phyloP scores from a whole-genome alignment of 2,329 filamentous ascomycete genomes.

The Drechslerella dactyloides region DNA sequence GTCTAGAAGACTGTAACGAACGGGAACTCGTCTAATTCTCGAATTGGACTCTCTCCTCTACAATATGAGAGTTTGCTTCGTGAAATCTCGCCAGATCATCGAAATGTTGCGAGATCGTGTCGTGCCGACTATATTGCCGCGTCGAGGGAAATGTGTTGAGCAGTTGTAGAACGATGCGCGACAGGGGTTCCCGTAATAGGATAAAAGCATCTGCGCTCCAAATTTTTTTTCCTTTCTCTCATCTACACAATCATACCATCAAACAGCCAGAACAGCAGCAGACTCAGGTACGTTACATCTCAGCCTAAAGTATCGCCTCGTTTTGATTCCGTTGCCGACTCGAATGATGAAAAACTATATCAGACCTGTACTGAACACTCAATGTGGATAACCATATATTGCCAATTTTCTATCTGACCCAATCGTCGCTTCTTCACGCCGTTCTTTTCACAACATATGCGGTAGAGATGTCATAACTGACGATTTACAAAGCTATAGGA shows the following conservation, averaged over 20 bases:
- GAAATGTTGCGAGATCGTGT: too few species aligned
- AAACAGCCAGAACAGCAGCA: background rate
- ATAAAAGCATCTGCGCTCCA: background rate
- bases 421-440: slow-evolving; percentile 1
- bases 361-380: slow-evolving; percentile 50
- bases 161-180: background rate
- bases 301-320: background rate
- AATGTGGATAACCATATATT: slow-evolving; percentile 51
- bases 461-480: slow-evolving; percentile 4
- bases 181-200: background rate
- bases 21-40: too few species aligned
- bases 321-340: background rate
- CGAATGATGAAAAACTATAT: slow-evolving; percentile 50
- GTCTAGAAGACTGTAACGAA: too few species aligned
- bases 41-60: too few species aligned
- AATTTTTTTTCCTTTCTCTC: background rate
- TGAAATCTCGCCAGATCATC: too few species aligned
- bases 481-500: too few species aligned
- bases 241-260: background rate
- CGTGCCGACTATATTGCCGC: too few species aligned
- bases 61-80: too few species aligned
- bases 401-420: slow-evolving; percentile 49
- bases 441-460: background rate
- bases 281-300: background rate
- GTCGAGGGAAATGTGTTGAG: background rate